A percentile compares a stretch with the other conserved stretches of the same genome.
phyloP scores from a whole-genome alignment of 208 protist genomes.

The Spongospora subterranea region DNA sequence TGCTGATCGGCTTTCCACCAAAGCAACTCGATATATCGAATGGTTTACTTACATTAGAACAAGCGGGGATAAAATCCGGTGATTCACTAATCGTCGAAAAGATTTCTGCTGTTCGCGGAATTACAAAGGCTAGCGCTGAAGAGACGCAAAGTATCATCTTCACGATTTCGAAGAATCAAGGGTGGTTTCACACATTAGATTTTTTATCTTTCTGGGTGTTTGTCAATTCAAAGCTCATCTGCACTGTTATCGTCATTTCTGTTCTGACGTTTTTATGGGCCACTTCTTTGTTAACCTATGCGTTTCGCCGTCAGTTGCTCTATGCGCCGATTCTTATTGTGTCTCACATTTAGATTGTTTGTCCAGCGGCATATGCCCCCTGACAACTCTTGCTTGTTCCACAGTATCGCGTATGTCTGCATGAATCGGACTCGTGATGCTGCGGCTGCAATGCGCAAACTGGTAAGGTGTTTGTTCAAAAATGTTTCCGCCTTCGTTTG shows the following conservation, averaged over 20 bases:
- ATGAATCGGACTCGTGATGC: conserved; percentile 68
- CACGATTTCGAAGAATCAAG: conserved; percentile 25
- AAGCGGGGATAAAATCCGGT: background rate
- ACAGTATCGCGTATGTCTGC: conserved; percentile 87
- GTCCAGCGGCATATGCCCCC: conserved; percentile 82
- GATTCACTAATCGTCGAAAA: conserved; percentile 43
- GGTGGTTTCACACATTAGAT: background rate
- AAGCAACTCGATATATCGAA: background rate
- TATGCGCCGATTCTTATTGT: background rate
- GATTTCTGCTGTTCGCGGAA: background rate
- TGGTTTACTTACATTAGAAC: background rate
- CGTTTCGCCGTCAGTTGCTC: background rate
- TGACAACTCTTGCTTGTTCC: conserved; percentile 93
- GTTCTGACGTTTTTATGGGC: too few relatives aligned
- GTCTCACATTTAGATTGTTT: conserved; percentile 77
- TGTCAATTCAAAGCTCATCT: background rate
- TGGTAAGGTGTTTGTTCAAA: conserved; percentile 62
- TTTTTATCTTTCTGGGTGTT: background rate
- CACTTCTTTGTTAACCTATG: too few relatives aligned
- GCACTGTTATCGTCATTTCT: too few relatives aligned
- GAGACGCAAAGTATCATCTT: background rate
- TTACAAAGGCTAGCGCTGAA: conserved; percentile 2
- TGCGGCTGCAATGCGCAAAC: background rate
- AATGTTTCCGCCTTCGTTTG: too few relatives aligned
- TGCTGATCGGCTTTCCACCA: conserved; percentile 22